These are phyloP conservation scores for Xylaria sp. DNA, from an alignment of 2,329 filamentous ascomycete species.

Conservation along the genomic window DNA sequence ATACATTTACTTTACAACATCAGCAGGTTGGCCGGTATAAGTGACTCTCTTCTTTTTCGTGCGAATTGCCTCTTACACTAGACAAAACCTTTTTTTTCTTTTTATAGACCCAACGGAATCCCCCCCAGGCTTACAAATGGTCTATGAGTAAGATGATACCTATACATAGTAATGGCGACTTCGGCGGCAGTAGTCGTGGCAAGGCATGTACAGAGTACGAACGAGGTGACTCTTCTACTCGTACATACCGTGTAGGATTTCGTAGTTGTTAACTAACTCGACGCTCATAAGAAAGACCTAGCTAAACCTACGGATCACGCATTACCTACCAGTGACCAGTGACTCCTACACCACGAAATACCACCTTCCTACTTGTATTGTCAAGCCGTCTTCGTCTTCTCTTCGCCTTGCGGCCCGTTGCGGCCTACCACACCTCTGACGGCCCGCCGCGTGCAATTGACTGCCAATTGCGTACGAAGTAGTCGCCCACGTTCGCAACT, in stretches of 20 bases:
- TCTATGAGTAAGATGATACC: constrained; percentile 1
- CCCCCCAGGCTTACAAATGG: not conserved
- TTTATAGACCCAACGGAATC: not conserved
- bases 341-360: no score
- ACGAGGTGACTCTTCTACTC: not conserved
- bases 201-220: not conserved
- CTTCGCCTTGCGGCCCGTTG: not conserved
- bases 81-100: not conserved
- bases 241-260: no score
- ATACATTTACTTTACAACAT: constrained; percentile 4
- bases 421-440: not conserved
- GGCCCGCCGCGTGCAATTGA: not conserved
- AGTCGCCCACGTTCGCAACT: not conserved
- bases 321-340: not conserved
- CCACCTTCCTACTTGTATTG: not conserved
- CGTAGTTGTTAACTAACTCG: no score
- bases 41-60: not conserved
- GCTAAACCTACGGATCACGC: not conserved
- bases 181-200: not conserved
- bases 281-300: not conserved
- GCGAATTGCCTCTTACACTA: not conserved
- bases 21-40: not conserved
- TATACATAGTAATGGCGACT: not conserved
- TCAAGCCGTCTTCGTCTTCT: not conserved
- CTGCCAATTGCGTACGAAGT: not conserved